Base-by-base conservation (phyloP, 1,284 basidiomycete genomes). In the Heterobasidion irregulare region DNA sequence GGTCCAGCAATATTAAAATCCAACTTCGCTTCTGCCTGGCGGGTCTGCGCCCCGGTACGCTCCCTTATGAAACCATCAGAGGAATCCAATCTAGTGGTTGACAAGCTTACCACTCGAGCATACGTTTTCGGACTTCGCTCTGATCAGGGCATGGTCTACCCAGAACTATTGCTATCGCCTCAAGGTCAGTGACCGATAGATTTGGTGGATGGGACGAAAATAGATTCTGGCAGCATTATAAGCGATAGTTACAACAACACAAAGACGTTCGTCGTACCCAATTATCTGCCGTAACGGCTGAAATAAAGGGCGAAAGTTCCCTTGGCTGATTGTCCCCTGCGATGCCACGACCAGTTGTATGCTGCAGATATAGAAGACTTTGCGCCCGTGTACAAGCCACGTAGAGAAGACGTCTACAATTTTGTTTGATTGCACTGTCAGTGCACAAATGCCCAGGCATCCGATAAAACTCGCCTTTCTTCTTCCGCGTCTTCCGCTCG, bases 361-460 rank as follows among this genome's bases (percentile, higher is more conserved):
- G 69, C 0, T 80, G 75, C 15, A 92, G 65, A 65, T 89, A 89
- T 32, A 95, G 74, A 15, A 93, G 73, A 2, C 76, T 75, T 65
- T 95, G 88, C 0, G 93, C 93, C 9, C 93, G 82, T 0, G 93
- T 97, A 72, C 92, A 94, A 0, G 92, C 93, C 5, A 96, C 93
- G 65, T 94, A 97, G 18, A 95, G 78, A 55, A 96, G 52, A 9
- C 57, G 53, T 16, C 57, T 57, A 34, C 8, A 16, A 6, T 48
- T 15, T 33, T 48, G 18, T 8, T 10, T 92, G 84, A 52, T 87
- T 89, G 58, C 1, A 19, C 46, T n/a, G 16, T 47, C 26, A 48
- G 53, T 53, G 44, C 32, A n/a, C 53, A 15, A n/a, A 33, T 43
- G 34, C 51, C 43, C 45, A 53, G 7, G 47, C 8, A 15, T n/a